Evolutionary conservation across 1,284 basidiomycete species (phyloP).

Genomic region (Somion occarium): DNA sequence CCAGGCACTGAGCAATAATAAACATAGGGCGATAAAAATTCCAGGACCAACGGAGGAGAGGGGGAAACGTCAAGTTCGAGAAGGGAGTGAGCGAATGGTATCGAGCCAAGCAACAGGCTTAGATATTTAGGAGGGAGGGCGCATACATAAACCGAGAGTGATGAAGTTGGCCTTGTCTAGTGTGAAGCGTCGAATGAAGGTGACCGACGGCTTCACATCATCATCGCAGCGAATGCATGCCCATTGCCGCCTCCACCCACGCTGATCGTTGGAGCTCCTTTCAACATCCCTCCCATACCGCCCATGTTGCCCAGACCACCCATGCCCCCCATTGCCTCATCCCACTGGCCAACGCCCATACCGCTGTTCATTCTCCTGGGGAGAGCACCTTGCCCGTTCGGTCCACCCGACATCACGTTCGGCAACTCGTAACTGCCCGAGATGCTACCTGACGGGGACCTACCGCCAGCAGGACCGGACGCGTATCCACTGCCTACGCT

Average conservation of each 20-base stretch:
- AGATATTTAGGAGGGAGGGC: background rate
- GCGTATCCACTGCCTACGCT: constrained; percentile 32
- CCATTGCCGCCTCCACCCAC: constrained; percentile 33
- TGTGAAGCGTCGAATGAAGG: background rate
- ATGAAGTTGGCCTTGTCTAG: background rate
- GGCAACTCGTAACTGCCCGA: constrained; percentile 34
- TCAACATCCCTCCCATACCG: constrained; percentile 26
- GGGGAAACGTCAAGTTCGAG: background rate
- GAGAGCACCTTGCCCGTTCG: constrained; percentile 23
- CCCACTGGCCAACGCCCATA: constrained; percentile 5
- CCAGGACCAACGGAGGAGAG: background rate
- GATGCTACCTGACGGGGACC: constrained; percentile 24
- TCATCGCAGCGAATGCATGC: constrained; percentile 37
- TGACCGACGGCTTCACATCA: constrained; percentile 17
- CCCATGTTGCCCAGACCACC: constrained; percentile 9
- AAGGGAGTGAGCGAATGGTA: background rate
- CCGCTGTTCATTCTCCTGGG: constrained; percentile 16
- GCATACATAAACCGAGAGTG: background rate
- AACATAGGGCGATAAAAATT: background rate
- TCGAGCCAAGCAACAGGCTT: background rate
- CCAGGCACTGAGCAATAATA: background rate
- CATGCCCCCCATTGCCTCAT: background rate
- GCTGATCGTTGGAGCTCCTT: constrained; percentile 29
- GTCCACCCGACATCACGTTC: constrained; percentile 21
- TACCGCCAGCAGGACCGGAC: background rate